Conservation (phyloP, 2,329 filamentous ascomycete species). For the Apiospora kogelbergensis region DNA sequence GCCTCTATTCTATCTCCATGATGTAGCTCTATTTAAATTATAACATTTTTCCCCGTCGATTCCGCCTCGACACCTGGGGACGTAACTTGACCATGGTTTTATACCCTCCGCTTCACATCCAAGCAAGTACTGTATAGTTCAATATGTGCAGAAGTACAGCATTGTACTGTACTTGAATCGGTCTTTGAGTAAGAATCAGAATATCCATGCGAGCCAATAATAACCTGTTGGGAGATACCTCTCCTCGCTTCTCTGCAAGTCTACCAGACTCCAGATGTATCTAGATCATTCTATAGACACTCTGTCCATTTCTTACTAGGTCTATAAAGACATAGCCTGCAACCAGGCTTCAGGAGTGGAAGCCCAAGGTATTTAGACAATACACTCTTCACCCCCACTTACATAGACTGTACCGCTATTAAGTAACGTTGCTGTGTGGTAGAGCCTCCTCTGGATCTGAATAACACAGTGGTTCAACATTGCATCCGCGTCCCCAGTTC, state of each 20-base stretch:
- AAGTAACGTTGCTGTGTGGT: background rate
- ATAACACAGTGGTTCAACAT: background rate
- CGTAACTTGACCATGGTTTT: background rate
- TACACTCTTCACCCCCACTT: too few species aligned
- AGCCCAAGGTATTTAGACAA: too few species aligned
- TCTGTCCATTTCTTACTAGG: too few species aligned
- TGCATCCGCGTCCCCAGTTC: background rate
- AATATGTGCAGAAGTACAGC: too few species aligned
- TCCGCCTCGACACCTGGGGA: background rate
- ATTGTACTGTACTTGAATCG: background rate
- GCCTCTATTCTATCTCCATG: background rate
- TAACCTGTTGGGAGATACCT: too few species aligned
- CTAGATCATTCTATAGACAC: too few species aligned
- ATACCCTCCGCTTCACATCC: background rate
- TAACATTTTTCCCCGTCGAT: background rate
- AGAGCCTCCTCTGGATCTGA: background rate
- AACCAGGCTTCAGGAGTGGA: too few species aligned
- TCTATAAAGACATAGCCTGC: too few species aligned
- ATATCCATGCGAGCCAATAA: background rate
- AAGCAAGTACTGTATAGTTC: background rate
- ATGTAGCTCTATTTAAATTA: background rate
- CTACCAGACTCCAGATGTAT: too few species aligned
- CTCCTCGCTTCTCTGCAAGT: too few species aligned
- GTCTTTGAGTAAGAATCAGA: background rate
- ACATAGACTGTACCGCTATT: background rate